Evolutionary conservation across 768 basidiomycete species (phyloP).

Genomic region (Macrocybe gigantea): DNA sequence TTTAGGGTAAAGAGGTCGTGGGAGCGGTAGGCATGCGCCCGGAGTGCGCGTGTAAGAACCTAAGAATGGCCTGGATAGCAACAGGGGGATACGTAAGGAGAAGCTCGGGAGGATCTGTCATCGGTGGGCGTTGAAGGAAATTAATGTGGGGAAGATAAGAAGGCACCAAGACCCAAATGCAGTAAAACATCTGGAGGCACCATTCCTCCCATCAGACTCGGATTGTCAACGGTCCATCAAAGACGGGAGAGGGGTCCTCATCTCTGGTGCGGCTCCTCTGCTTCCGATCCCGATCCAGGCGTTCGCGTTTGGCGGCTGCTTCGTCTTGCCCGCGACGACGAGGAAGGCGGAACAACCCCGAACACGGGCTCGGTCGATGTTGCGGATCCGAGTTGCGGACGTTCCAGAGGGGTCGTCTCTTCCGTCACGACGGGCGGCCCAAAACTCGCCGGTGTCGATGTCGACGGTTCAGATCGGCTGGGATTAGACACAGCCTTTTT

Average conservation of each 20-base stretch:
- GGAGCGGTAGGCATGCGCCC: constrained; percentile 45
- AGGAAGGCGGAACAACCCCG: constrained; percentile 2
- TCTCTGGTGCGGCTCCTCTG: constrained; percentile 17
- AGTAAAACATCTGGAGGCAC: constrained; percentile 5
- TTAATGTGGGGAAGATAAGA: constrained; percentile 37
- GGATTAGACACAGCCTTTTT: constrained; percentile 26
- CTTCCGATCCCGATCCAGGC: constrained; percentile 25
- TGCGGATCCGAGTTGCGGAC: constrained; percentile 3
- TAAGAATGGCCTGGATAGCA: constrained; percentile 45
- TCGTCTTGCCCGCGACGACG: constrained; percentile 9
- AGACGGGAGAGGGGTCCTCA: too few relatives aligned
- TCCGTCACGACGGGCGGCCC: constrained; percentile 9
- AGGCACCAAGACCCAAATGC: constrained; percentile 17
- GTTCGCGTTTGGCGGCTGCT: constrained; percentile 11
- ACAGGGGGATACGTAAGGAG: constrained; percentile 39
- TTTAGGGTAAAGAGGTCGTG: constrained; percentile 37
- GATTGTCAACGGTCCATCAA: neutral
- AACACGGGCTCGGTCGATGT: constrained; percentile 14
- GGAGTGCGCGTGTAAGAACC: constrained; percentile 37
- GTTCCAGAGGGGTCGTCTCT: constrained; percentile 1
- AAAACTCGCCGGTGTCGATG: constrained; percentile 8
- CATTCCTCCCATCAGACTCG: neutral
- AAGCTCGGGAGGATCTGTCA: constrained; percentile 35
- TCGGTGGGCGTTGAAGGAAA: constrained; percentile 25
- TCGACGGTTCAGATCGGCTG: constrained; percentile 12